phyloP scores from a whole-genome alignment of 2,329 filamentous ascomycete species.

The Aspergillus latus region DNA sequence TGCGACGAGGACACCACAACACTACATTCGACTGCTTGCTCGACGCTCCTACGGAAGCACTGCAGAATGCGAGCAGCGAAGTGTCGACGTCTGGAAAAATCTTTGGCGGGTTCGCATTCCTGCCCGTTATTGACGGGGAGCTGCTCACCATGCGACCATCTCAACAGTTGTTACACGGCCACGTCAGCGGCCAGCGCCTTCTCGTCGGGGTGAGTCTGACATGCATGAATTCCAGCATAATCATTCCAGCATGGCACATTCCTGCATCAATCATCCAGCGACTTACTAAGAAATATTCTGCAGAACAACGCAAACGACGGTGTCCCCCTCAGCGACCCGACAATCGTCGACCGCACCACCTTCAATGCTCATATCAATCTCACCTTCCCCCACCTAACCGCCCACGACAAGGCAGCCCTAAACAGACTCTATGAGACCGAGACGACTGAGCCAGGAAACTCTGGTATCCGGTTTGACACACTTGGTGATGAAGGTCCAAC shows the following conservation, averaged over 20 bases:
- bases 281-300: background rate
- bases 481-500: slow-evolving; percentile 42
- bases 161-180: slow-evolving; percentile 35
- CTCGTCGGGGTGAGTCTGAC: slow-evolving; percentile 29
- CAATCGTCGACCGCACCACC: slow-evolving; percentile 43
- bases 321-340: slow-evolving; percentile 45
- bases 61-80: slow-evolving; percentile 40
- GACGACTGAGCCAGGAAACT: slow-evolving; percentile 26
- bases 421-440: slow-evolving; percentile 37
- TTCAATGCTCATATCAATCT: slow-evolving; percentile 43
- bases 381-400: slow-evolving; percentile 40
- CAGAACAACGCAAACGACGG: slow-evolving; percentile 55
- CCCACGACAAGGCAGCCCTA: slow-evolving; percentile 31
- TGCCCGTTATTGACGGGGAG: slow-evolving; percentile 46
- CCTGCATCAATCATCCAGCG: no score
- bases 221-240: background rate
- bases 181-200: slow-evolving; percentile 41
- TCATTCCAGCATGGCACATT: no score
- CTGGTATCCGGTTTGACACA: slow-evolving; percentile 38
- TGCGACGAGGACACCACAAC: no score
- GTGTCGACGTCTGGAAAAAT: slow-evolving; percentile 33
- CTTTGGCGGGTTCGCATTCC: slow-evolving; percentile 46
- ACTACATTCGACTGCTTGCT: slow-evolving; percentile 44
- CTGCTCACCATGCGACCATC: slow-evolving; percentile 42
- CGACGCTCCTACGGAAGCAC: slow-evolving; percentile 33